Base-by-base conservation (phyloP, 768 basidiomycete species). In the Agaricus subrufescens region DNA sequence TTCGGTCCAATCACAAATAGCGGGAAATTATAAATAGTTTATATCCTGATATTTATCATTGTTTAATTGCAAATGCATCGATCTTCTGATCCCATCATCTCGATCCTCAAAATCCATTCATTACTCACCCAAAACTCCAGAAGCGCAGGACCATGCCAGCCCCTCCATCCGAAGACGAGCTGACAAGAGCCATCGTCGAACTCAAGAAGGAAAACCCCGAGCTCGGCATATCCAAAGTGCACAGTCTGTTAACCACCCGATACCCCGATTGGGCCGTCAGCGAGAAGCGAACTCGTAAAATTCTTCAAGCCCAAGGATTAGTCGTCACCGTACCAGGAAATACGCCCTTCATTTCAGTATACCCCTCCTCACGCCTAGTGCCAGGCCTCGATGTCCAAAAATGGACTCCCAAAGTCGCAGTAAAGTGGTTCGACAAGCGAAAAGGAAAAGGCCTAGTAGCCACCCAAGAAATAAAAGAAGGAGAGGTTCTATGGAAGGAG, bases 371-470 rank as follows among this genome's bases (percentile, higher is more conserved):
- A 2, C 74, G 75, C 9, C 61, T 92, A 37, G 83, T 91, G 59
- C 70, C 82, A 27, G 73, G 76, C 25, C 75, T 94, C 6, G 83
- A 92, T 62, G 67, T 88, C 31, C 57, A 68, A 3, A 80, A 75
- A 54, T 89, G 86, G 81, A 84, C 84, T 25, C 66, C 67, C 11
- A 87, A 85, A 63, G 77, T 89, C 9, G 74, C 80, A 44, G 87
- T 91, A 5, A 79, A 75, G 64, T 78, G 83, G 69, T 92, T 92
- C 63, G 76, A 82, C 47, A 75, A 77, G 58, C 73, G 74, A 56
- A 93, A 87, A 63, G 93, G 94, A 2, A 94, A 94, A 63, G 94
- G 93, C 0, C 73, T 96, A 37, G 81, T 94, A 0, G 90, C 91
- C 1, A 80, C 70, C 34, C 80, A 83, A 49, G 73, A 77, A 30